phyloP scores from a whole-genome alignment of 768 basidiomycete species.

The Podaxis rugospora region DNA sequence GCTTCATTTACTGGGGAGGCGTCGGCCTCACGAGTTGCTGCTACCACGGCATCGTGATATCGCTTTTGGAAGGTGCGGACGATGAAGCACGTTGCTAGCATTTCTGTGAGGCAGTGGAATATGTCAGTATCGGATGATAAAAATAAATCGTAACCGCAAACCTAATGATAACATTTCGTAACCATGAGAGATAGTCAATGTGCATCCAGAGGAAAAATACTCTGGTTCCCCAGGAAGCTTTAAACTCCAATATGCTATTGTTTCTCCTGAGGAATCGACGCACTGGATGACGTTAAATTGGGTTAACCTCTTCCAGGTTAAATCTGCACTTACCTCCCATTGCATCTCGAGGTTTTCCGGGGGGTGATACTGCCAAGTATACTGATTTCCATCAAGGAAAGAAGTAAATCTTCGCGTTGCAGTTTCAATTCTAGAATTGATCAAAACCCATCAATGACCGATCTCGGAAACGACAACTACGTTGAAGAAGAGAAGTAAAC shows the following conservation, averaged over 20 bases:
- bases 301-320: background rate
- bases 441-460: background rate
- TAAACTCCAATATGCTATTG: slow-evolving; percentile 1
- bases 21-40: background rate
- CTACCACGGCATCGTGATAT: background rate
- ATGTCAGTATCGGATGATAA: background rate
- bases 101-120: background rate
- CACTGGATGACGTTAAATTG: background rate
- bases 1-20: background rate
- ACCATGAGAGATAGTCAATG: background rate
- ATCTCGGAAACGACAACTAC: background rate
- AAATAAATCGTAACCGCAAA: background rate
- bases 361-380: slow-evolving; percentile 1
- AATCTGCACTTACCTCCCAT: background rate
- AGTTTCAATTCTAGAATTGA: background rate
- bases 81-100: background rate
- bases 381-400: background rate
- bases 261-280: background rate
- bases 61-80: background rate
- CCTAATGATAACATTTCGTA: background rate
- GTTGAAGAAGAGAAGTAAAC: background rate
- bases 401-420: slow-evolving; percentile 1
- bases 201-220: background rate
- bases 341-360: slow-evolving; percentile 6
- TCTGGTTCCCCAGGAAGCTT: background rate